A percentile compares a stretch with the other conserved stretches of the same genome.
phyloP scores from a whole-genome alignment of 805 yeast genomes.

The Saturnispora halmiae region DNA sequence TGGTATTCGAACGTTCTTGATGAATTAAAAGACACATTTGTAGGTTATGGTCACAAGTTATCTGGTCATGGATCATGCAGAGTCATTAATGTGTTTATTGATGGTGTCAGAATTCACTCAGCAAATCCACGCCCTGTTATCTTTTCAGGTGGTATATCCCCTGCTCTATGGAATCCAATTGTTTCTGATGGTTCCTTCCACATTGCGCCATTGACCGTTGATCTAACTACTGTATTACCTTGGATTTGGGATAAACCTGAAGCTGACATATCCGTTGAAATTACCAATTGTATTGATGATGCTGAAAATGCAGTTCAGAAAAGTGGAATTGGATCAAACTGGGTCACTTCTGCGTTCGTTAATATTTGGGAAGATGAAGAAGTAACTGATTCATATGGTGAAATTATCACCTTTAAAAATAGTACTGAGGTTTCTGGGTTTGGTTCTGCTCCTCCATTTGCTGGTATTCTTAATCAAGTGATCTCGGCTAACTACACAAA shows the following conservation, averaged over 20 bases:
- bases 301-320: conserved; percentile 20
- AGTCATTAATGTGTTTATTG: conserved; percentile 50
- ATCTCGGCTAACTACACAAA: conserved; percentile 30
- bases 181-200: conserved; percentile 71
- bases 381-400: conserved; percentile 34
- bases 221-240: conserved; percentile 63
- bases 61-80: conserved; percentile 68
- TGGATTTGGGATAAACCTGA: conserved; percentile 45
- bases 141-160: conserved; percentile 75
- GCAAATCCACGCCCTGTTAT: conserved; percentile 65
- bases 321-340: conserved; percentile 40
- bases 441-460: conserved; percentile 32
- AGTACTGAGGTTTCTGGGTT: conserved; percentile 25
- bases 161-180: conserved; percentile 72
- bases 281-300: conserved; percentile 45
- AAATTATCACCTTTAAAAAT: conserved; percentile 25
- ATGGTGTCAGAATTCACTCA: conserved; percentile 50
- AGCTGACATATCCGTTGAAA: conserved; percentile 35
- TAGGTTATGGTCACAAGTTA: conserved; percentile 31
- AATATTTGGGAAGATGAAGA: conserved; percentile 43
- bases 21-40: conserved; percentile 34
- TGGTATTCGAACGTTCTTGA: conserved; percentile 65
- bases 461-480: conserved; percentile 32
- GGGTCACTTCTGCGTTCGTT: conserved; percentile 53
- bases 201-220: conserved; percentile 58